These are phyloP conservation scores for Leishmania aethiopica DNA, from an alignment of 208 protist species.

Conservation along the genomic window DNA sequence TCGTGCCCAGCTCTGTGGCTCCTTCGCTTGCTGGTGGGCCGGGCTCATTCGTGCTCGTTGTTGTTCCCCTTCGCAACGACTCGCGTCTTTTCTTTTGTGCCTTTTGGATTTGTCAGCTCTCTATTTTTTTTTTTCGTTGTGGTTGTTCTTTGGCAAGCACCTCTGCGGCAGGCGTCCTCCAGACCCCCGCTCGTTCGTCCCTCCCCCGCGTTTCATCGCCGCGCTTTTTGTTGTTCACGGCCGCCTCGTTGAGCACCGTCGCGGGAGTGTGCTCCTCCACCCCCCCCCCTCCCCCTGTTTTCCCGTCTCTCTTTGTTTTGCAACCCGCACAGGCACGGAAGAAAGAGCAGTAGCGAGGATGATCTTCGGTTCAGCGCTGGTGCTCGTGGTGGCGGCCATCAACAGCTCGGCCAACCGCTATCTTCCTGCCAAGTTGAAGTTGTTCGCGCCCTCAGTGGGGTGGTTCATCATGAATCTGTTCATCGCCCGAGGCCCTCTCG, in stretches of 20 bases:
- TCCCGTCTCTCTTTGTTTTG: background rate
- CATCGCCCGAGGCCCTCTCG: conserved; percentile 25
- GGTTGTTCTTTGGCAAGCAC: background rate
- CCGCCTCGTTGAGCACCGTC: too few relatives aligned
- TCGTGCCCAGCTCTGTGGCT: background rate
- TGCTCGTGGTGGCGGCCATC: conserved; percentile 9
- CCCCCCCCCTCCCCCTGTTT: background rate
- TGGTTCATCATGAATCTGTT: conserved; percentile 43
- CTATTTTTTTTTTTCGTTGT: too few relatives aligned
- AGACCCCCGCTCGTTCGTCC: background rate
- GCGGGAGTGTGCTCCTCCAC: too few relatives aligned
- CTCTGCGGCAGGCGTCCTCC: background rate
- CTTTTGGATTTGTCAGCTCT: background rate
- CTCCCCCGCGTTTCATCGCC: background rate
- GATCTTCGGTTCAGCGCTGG: conserved; percentile 4
- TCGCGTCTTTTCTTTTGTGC: background rate
- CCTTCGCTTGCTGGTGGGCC: background rate
- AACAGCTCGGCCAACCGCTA: conserved; percentile 25
- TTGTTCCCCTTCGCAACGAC: background rate
- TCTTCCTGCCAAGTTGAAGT: conserved; percentile 21
- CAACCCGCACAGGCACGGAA: background rate
- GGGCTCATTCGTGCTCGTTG: background rate
- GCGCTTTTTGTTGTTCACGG: background rate
- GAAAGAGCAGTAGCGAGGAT: background rate
- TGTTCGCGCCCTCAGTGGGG: conserved; percentile 29